Base-by-base conservation (phyloP, 805 yeast species). In the Monosporozyma aquatica region DNA sequence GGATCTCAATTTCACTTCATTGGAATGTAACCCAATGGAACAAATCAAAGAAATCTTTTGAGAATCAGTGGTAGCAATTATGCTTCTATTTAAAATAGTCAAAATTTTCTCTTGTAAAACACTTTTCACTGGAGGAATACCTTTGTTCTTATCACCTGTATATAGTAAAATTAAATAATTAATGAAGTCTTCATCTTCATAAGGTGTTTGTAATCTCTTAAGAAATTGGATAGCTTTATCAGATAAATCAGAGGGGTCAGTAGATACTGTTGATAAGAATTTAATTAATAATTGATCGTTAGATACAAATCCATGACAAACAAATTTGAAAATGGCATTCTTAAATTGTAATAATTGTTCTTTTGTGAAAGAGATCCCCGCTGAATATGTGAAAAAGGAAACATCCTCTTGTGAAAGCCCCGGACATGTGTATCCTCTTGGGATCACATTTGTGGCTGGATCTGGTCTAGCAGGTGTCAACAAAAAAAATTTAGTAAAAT, bases 341-440 rank as follows among this genome's bases (percentile, higher is more conserved):
- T 72, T 77, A 38, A 64, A 68, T 5, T 44, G 50, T 1, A 62
- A 48, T 33, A 85, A 58, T 15, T 72, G 76, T 0, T 68, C 69
- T 5, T 66, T 63, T 41, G 74, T 74, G 53, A 74, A 78, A 0
- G 73, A 59, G 0, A 78, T 74, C 22, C 89, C 90, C 2, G 90
- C 86, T 47, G 75, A 75, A 42, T 69, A 71, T 0, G 86, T 80
- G 50, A 86, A 75, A 50, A 80, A 85, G 1, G 74, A 57, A 15
- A 74, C 71, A 33, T 82, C 87, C 0, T 56, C 55, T 0, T 68
- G 58, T 11, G 80, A 66, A 40, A 87, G 61, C 0, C 95, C 95
- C 0, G 90, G 87, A 44, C 76, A 70, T 3, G 68, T 57, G 44
- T 68, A 64, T 7, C 70, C 69, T 45, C 64, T 62, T 30, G 76